Percentiles rank a stretch among this genome's conserved stretches.
Conservation (phyloP, 2,329 filamentous ascomycete species). For the Fusarium albidum region DNA sequence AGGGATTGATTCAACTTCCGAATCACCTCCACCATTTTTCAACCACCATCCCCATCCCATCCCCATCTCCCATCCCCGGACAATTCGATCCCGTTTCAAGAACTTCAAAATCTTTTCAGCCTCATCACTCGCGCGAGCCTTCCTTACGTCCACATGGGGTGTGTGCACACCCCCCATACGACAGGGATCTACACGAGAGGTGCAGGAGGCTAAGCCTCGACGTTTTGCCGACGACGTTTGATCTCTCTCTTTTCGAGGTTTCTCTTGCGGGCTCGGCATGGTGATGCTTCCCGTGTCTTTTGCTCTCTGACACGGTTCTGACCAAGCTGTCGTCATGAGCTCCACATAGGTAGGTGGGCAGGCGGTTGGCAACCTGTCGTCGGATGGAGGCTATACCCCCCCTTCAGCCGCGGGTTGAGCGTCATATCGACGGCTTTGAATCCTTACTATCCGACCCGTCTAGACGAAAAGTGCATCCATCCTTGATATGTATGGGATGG, state of each 20-base stretch:
- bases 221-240: slow-evolving; percentile 17
- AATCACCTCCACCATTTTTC: slow-evolving; percentile 10
- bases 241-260: slow-evolving; percentile 6
- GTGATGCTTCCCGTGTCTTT: slow-evolving; percentile 13
- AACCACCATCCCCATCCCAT: too few species aligned
- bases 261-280: slow-evolving; percentile 15
- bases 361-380: neutral
- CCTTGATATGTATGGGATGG: neutral
- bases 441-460: neutral
- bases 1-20: neutral
- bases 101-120: slow-evolving; percentile 24
- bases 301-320: neutral
- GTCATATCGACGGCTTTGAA: neutral
- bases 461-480: slow-evolving; percentile 28
- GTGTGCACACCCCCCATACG: too few species aligned
- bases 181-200: slow-evolving; percentile 38
- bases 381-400: neutral
- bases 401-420: neutral
- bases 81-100: slow-evolving; percentile 13
- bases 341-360: too few species aligned
- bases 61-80: too few species aligned
- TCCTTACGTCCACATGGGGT: neutral
- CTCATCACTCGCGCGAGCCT: slow-evolving; percentile 30
- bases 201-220: slow-evolving; percentile 39
- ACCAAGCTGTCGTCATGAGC: neutral